Conservation (phyloP, 2,329 filamentous ascomycete genomes). For the Trichoderma semiorbis region DNA sequence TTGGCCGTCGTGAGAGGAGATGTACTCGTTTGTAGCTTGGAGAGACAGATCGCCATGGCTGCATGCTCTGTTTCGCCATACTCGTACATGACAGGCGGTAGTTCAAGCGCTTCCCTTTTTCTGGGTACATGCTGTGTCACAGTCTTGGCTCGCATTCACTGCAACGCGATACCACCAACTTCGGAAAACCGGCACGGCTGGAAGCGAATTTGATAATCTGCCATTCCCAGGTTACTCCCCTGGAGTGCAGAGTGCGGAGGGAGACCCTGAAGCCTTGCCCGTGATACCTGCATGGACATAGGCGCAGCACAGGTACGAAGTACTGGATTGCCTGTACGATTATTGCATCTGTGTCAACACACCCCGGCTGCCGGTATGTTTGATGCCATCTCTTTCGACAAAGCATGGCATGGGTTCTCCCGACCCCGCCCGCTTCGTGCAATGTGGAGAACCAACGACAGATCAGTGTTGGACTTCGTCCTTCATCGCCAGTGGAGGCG, state of each 20-base stretch:
- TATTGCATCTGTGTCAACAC: not conserved
- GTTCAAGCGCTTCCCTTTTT: not conserved
- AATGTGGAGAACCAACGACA: constrained; percentile 1
- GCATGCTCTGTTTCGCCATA: not conserved
- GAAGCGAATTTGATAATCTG: not conserved
- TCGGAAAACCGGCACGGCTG: constrained; percentile 14
- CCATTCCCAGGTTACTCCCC: not conserved
- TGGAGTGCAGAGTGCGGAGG: not conserved
- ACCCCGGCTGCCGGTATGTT: not conserved
- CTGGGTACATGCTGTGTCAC: not conserved
- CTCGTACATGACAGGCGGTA: not conserved
- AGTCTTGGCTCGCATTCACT: constrained; percentile 9
- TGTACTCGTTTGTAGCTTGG: not conserved
- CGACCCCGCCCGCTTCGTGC: constrained; percentile 1
- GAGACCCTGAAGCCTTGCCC: not conserved
- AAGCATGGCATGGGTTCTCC: not conserved
- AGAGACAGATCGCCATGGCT: not conserved
- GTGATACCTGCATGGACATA: not conserved
- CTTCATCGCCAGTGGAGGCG: not conserved
- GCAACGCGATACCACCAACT: not conserved
- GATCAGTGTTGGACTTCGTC: not conserved
- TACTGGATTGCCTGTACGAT: not conserved
- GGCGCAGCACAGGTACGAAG: not conserved
- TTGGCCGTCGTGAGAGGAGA: not conserved
- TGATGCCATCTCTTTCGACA: not conserved